Percentiles rank a stretch among this genome's conserved stretches.
Evolutionary conservation across 106 monocot species (phyloP).

Genomic region (Xerophyta viscosa): DNA sequence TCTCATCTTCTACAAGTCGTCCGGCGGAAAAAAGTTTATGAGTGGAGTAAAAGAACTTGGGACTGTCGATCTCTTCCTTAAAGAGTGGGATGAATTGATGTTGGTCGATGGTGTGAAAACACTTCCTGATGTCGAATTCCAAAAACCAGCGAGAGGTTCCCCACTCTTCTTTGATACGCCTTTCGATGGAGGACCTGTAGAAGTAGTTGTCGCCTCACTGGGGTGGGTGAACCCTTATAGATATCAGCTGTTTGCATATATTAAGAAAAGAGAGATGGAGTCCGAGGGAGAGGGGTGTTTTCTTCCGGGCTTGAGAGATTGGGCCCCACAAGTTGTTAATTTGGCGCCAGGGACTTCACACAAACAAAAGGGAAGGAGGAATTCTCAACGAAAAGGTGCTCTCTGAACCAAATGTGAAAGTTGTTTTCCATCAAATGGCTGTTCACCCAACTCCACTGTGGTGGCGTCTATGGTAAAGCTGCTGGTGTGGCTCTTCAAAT

Average conservation of each 20-base stretch:
- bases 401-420: constrained; percentile 24
- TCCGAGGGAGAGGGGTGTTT: too few species aligned
- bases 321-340: too few species aligned
- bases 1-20: constrained; percentile 1
- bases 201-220: too few species aligned
- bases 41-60: neutral
- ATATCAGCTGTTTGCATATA: too few species aligned
- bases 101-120: constrained; percentile 6
- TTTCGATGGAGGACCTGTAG: too few species aligned
- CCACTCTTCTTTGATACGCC: constrained; percentile 15
- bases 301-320: too few species aligned
- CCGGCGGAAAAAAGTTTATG: too few species aligned
- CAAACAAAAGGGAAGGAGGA: neutral
- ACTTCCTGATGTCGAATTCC: constrained; percentile 5
- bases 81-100: constrained; percentile 6
- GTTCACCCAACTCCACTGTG: constrained; percentile 19
- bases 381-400: constrained; percentile 18
- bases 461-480: too few species aligned
- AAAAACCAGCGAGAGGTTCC: neutral
- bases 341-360: neutral
- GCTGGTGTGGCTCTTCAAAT: too few species aligned
- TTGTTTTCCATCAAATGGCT: constrained; percentile 21
- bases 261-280: too few species aligned
- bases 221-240: too few species aligned
- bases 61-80: constrained; percentile 13